A percentile compares a stretch with the other conserved stretches of the same genome.
Evolutionary conservation across 768 basidiomycete genomes (phyloP).

Genomic region (Boletus rubropictus): DNA sequence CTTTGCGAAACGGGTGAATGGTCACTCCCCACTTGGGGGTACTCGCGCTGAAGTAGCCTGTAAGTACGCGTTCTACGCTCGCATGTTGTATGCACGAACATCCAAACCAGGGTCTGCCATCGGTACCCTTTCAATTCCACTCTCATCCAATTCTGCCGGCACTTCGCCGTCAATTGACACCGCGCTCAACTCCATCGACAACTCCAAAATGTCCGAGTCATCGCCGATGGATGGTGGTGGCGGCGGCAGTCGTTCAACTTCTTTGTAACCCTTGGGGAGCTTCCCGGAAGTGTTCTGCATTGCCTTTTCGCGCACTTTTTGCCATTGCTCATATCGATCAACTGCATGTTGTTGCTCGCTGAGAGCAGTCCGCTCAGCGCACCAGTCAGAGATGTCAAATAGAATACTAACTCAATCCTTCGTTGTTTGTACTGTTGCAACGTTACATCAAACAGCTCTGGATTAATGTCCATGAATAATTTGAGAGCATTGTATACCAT

Average conservation of each 20-base stretch:
- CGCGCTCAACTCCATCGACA: slow-evolving; percentile 85
- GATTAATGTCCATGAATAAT: slow-evolving; percentile 98
- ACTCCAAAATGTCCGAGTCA: slow-evolving; percentile 80
- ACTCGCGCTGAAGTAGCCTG: slow-evolving; percentile 45
- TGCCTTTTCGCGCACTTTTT: slow-evolving; percentile 74
- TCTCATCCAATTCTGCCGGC: slow-evolving; percentile 67
- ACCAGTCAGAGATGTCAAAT: background rate
- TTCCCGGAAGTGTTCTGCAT: slow-evolving; percentile 63
- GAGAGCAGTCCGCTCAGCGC: slow-evolving; percentile 7
- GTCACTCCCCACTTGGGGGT: slow-evolving; percentile 61
- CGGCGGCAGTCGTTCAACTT: slow-evolving; percentile 66
- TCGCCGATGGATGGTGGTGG: slow-evolving; percentile 73
- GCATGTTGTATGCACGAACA: slow-evolving; percentile 44
- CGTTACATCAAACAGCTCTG: slow-evolving; percentile 89
- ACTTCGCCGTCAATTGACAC: slow-evolving; percentile 66
- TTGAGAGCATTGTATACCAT: slow-evolving; percentile 99
- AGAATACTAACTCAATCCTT: slow-evolving; percentile 65
- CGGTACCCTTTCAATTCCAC: slow-evolving; percentile 81
- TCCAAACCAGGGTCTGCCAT: slow-evolving; percentile 88
- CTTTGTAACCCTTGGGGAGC: slow-evolving; percentile 65
- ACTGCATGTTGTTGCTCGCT: slow-evolving; percentile 89
- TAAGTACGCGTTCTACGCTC: slow-evolving; percentile 16
- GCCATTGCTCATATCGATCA: slow-evolving; percentile 84
- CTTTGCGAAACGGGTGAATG: slow-evolving; percentile 53
- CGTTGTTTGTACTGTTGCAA: slow-evolving; percentile 91